These are phyloP conservation scores for Dothidotthia symphoricarpi DNA, from an alignment of 2,329 filamentous ascomycete species.

Conservation along the genomic window DNA sequence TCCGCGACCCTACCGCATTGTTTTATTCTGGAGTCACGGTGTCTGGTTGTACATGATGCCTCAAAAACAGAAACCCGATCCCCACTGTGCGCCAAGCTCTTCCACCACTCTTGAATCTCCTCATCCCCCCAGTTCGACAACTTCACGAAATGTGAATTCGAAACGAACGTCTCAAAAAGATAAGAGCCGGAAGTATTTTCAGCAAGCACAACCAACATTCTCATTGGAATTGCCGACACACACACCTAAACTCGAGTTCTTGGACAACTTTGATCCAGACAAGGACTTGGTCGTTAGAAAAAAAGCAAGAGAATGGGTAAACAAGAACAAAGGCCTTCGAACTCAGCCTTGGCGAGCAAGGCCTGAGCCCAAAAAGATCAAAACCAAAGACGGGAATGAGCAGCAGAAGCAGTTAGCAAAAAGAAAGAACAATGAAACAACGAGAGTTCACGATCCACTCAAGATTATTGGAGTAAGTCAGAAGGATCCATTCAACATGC, in stretches of 20 bases:
- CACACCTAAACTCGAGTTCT: conserved; percentile 17
- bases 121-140: too few relatives aligned
- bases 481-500: conserved; percentile 19
- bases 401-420: conserved; percentile 1
- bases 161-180: conserved; percentile 3
- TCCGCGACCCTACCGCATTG: too few relatives aligned
- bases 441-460: conserved; percentile 1
- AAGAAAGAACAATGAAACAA: neutral
- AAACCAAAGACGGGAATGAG: conserved; percentile 2
- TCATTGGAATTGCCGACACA: conserved; percentile 13
- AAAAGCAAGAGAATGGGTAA: conserved; percentile 30
- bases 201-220: conserved; percentile 24
- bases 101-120: too few relatives aligned
- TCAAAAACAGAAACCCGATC: too few relatives aligned
- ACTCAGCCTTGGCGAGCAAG: conserved; percentile 2
- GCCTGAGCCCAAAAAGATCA: conserved; percentile 1
- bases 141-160: too few relatives aligned
- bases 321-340: conserved; percentile 16
- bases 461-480: conserved; percentile 5
- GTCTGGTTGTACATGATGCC: too few relatives aligned
- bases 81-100: too few relatives aligned
- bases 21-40: too few relatives aligned
- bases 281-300: conserved; percentile 24
- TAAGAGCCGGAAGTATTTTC: conserved; percentile 20
- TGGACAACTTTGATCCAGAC: conserved; percentile 23